These are phyloP conservation scores for Guyanaporus albipodus DNA, from an alignment of 768 basidiomycete species.

Conservation along the genomic window DNA sequence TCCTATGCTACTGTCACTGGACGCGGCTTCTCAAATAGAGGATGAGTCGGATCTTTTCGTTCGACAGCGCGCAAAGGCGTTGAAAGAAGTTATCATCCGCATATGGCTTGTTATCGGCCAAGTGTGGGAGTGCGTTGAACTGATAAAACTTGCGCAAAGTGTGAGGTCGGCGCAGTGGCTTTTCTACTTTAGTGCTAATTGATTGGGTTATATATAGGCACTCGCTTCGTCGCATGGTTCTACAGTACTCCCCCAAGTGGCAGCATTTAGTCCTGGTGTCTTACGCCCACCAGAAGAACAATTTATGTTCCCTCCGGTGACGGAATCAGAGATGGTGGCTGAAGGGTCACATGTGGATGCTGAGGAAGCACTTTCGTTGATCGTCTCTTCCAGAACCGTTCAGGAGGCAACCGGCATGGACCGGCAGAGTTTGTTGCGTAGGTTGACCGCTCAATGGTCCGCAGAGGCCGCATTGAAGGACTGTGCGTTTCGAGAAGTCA, in stretches of 20 bases:
- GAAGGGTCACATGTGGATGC: conserved; percentile 44
- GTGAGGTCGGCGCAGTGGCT: conserved; percentile 36
- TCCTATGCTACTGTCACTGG: conserved; percentile 83
- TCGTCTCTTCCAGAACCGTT: conserved; percentile 50
- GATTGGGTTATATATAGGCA: conserved; percentile 34
- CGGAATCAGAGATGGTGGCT: conserved; percentile 19
- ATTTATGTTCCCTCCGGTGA: conserved; percentile 37
- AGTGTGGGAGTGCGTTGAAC: conserved; percentile 61
- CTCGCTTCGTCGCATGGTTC: conserved; percentile 40
- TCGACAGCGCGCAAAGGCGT: conserved; percentile 44
- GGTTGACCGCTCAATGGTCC: conserved; percentile 64
- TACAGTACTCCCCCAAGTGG: conserved; percentile 35
- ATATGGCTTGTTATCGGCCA: conserved; percentile 68
- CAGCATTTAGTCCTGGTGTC: conserved; percentile 35
- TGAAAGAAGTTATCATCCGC: conserved; percentile 60
- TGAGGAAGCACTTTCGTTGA: conserved; percentile 49
- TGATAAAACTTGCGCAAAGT: conserved; percentile 52
- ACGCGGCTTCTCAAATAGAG: conserved; percentile 46
- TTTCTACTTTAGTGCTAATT: conserved; percentile 16
- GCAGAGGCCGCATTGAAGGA: conserved; percentile 69
- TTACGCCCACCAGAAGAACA: conserved; percentile 45
- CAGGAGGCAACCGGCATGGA: conserved; percentile 67
- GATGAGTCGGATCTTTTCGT: conserved; percentile 37
- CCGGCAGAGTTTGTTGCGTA: conserved; percentile 47
- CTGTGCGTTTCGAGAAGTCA: conserved; percentile 47